Conservation (phyloP, 2,329 filamentous ascomycete genomes). For the Fusarium tupiense region DNA sequence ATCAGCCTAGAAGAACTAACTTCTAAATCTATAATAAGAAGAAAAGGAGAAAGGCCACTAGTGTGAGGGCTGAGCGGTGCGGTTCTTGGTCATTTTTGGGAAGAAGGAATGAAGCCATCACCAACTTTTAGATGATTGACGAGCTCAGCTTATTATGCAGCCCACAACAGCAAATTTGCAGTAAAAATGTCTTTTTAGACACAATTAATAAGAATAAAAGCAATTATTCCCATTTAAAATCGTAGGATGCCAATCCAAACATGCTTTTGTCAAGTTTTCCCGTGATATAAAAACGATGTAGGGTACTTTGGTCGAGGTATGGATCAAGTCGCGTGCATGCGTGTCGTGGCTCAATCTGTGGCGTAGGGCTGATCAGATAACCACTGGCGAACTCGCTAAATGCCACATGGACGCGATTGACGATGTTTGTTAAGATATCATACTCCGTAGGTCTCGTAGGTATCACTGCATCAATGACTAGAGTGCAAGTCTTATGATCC, state of each 20-base stretch:
- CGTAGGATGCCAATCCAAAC: rapidly evolving
- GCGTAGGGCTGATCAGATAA: background rate
- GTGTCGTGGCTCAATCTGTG: background rate
- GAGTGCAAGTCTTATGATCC: background rate
- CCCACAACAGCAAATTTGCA: background rate
- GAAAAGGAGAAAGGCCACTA: rapidly evolving
- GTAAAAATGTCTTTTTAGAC: background rate
- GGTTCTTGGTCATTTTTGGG: rapidly evolving
- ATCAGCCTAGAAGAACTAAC: background rate
- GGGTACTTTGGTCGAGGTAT: conserved; percentile 3
- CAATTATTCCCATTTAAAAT: rapidly evolving
- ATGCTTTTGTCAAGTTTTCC: background rate
- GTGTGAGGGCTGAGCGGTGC: rapidly evolving
- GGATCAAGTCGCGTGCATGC: background rate
- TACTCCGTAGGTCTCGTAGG: background rate
- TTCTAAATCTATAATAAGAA: rapidly evolving
- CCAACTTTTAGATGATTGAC: background rate
- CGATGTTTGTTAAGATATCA: background rate
- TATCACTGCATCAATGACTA: background rate
- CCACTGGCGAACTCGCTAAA: background rate
- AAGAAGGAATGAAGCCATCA: background rate
- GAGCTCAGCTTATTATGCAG: too few species aligned
- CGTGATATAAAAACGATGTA: background rate
- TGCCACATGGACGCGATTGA: conserved; percentile 2
- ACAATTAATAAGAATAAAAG: background rate